Evolutionary conservation across 2,329 filamentous ascomycete species (phyloP), one percentile per base, ranked within the genome.

Genomic region (Curvularia lunata): DNA sequence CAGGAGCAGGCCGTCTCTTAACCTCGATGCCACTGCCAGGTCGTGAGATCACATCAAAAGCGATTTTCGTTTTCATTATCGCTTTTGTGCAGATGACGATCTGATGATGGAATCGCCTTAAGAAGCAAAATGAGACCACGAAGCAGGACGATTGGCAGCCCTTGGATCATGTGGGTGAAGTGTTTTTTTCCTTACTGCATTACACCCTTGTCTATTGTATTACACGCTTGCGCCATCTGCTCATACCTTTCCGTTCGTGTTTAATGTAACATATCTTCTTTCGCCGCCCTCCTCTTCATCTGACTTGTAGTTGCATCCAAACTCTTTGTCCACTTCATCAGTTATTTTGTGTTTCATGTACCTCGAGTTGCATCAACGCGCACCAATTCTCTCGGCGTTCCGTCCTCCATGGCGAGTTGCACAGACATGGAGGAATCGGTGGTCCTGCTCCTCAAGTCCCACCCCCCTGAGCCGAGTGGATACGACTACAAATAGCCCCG

Each of bases 231-330:
- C 37, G 37, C 21, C 48, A 19, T 46, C 40, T 32, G n/a, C 37
- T 46, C 38, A 13, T 34, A 21, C 41, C 28, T 32, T 54, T 41
- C 23, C 19, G 27, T 38, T 58, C 38, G 40, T 50, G 42, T 23
- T 18, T 41, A 54, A 62, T 59, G 58, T 63, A 63, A 52, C 58
- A 57, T 61, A 53, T 54, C 49, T 41, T 52, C 18, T 38, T 50
- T 28, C 32, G 21, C 50, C n/a, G 8, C 21, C 25, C 5, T 18
- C 5, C 23, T 18, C n/a, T 27, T n/a, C 23, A n/a, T 48, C 30
- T 53, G 23, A 16, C 46, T 48, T 56, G 21, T 28, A 47, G 16
- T 21, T 6, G 28, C 25, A 18, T 42, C 16, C 19, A 16, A 43
- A 27, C 28, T 25, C 38, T 12, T 8, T 4, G 40, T 41, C 21